Evolutionary conservation across 2,329 filamentous ascomycete genomes (phyloP).

Genomic region (Cercospora sp.): DNA sequence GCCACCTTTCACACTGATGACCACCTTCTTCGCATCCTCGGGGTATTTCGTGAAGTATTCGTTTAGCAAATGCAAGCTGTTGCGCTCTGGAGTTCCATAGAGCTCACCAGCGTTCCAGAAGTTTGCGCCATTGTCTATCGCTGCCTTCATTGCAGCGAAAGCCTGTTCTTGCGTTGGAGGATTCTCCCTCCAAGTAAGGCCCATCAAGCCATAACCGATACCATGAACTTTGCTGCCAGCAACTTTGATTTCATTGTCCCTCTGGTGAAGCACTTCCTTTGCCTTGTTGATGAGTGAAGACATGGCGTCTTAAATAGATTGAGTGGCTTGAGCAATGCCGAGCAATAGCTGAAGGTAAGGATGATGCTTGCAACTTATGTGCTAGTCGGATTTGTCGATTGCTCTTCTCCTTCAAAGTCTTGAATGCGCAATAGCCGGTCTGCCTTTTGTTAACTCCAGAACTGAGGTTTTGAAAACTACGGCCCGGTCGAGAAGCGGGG

Average conservation of each 20-base stretch:
- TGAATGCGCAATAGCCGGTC: neutral
- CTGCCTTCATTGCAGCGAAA: slow-evolving; percentile 47
- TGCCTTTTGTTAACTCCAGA: neutral
- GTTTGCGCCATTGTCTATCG: slow-evolving; percentile 42
- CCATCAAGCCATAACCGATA: slow-evolving; percentile 53
- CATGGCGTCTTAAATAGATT: slow-evolving; percentile 17
- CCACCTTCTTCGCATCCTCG: slow-evolving; percentile 52
- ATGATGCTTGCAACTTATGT: neutral
- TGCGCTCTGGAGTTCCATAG: slow-evolving; percentile 50
- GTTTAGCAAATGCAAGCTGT: slow-evolving; percentile 52
- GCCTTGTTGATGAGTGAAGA: slow-evolving; percentile 35
- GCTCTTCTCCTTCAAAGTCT: neutral
- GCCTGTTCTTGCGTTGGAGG: slow-evolving; percentile 43
- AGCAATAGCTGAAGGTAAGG: neutral
- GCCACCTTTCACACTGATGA: slow-evolving; percentile 55
- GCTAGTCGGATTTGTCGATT: neutral
- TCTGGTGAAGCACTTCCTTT: slow-evolving; percentile 29
- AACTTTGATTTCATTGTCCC: slow-evolving; percentile 22
- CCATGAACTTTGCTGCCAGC: slow-evolving; percentile 31
- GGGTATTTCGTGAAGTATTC: slow-evolving; percentile 56
- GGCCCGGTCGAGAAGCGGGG: neutral
- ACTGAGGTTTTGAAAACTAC: neutral
- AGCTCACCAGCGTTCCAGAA: slow-evolving; percentile 55
- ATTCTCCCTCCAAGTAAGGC: slow-evolving; percentile 49
- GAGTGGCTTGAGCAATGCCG: neutral